Evolutionary conservation across 768 basidiomycete species (phyloP), one percentile per base, ranked within the genome.

Genomic region (Grammothele lineata): DNA sequence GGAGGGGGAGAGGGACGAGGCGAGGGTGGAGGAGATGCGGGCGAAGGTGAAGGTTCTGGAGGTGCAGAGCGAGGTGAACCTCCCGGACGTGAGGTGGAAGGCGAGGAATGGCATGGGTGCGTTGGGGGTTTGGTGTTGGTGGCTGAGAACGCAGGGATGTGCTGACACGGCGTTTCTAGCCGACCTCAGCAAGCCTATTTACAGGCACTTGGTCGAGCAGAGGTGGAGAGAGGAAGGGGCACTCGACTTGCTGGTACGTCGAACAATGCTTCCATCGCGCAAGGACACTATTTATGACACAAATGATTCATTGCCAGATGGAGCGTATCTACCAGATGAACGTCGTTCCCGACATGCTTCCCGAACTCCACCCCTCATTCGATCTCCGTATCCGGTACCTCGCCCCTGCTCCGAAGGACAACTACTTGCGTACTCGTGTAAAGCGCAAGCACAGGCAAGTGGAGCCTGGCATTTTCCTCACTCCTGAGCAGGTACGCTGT

Each of bases 241-340:
- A 23, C 70, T 97, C 27, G 93, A 96, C 61, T 70, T 92, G 30
- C 70, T 97, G 63, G 92, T 92, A 45, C 35, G 83, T 71, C 5
- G 27, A 30, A 7, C 27, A 14, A 7, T 30, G 27, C 14, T 14
- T 30, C 27, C 27, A 14, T 30, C 27, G 8, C 14, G 8, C 8
- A 14, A 14, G 27, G 27, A 7, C 7, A 14, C 27, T 14, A 7
- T 14, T 30, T 14, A 30, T 30, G 27, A 7, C 8, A 7, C 27
- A n/a, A 7, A 7, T 30, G 8, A 17, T 36, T 17, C 15, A 7
- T n/a, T 36, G 35, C n/a, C 35, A 93, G 87, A 96, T 96, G 92
- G 89, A 96, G 61, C 86, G 94, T 60, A 60, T 98, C 37, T 75
- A 91, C 56, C 89, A 93, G 68, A 92, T 96, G 91, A 69, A 83